These are phyloP conservation scores for Colletotrichum costaricense DNA, from an alignment of 2,329 filamentous ascomycete genomes.

Conservation along the genomic window DNA sequence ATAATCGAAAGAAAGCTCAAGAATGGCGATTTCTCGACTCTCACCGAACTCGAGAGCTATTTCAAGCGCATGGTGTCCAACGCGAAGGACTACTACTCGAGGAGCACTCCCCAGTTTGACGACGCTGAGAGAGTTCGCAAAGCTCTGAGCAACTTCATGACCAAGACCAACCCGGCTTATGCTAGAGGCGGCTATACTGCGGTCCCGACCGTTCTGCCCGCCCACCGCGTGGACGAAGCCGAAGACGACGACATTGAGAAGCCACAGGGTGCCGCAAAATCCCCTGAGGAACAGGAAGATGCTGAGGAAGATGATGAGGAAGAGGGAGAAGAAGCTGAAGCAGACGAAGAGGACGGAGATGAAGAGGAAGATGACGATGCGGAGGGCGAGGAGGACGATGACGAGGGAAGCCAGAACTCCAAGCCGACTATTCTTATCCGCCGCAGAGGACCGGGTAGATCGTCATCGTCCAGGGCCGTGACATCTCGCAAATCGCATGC, in stretches of 20 bases:
- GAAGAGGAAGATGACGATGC: slow-evolving; percentile 43
- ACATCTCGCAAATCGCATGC: slow-evolving; percentile 44
- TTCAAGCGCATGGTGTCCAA: slow-evolving; percentile 90
- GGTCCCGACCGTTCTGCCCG: slow-evolving; percentile 78
- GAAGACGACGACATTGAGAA: slow-evolving; percentile 34
- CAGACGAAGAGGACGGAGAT: slow-evolving; percentile 42
- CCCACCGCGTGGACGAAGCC: slow-evolving; percentile 49
- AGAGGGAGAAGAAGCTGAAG: slow-evolving; percentile 40
- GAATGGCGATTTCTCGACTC: slow-evolving; percentile 73
- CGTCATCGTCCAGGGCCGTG: slow-evolving; percentile 47
- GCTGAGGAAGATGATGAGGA: slow-evolving; percentile 42
- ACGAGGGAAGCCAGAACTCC: slow-evolving; percentile 42
- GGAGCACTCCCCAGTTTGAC: slow-evolving; percentile 77
- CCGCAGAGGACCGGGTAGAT: slow-evolving; percentile 48
- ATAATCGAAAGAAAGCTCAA: slow-evolving; percentile 81
- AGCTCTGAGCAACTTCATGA: slow-evolving; percentile 89
- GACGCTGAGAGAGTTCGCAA: slow-evolving; percentile 91
- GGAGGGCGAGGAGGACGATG: slow-evolving; percentile 47
- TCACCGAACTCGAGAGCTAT: slow-evolving; percentile 84
- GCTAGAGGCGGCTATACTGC: slow-evolving; percentile 73
- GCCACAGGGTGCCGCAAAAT: slow-evolving; percentile 25
- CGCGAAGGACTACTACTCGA: slow-evolving; percentile 85
- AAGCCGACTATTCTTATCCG: slow-evolving; percentile 52
- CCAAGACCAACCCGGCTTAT: slow-evolving; percentile 87
- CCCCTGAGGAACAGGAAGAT: slow-evolving; percentile 43